Conservation (phyloP, 352 stramenopile genomes). For the Phytophthora citrophthora region DNA sequence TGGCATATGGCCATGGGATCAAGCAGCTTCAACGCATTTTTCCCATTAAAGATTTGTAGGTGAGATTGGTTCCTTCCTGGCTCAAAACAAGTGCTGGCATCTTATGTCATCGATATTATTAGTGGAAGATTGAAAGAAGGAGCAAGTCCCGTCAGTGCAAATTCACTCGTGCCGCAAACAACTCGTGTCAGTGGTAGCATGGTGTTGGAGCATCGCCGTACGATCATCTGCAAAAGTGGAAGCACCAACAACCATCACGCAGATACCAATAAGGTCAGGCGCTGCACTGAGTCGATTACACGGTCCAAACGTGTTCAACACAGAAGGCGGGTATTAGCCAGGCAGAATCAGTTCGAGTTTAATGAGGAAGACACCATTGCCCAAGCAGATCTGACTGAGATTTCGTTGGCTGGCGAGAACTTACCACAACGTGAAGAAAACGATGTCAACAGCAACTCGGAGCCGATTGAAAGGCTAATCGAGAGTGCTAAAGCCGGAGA, state of each 20-base stretch:
- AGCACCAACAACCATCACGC: conserved; percentile 6
- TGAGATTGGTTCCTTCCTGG: conserved; percentile 3
- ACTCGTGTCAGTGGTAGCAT: conserved; percentile 6
- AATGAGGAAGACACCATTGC: conserved; percentile 26
- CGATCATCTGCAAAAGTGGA: conserved; percentile 36
- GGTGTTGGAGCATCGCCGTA: conserved; percentile 34
- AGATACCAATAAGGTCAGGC: conserved; percentile 10
- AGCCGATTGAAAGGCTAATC: conserved; percentile 67
- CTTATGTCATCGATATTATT: conserved; percentile 37
- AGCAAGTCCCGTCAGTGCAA: conserved; percentile 7
- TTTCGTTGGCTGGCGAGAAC: conserved; percentile 46
- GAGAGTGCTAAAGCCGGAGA: conserved; percentile 72
- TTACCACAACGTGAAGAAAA: conserved; percentile 4
- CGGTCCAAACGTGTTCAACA: conserved; percentile 30
- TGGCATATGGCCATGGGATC: conserved; percentile 13
- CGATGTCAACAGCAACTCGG: conserved; percentile 29
- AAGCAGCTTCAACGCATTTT: conserved; percentile 16
- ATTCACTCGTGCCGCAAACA: conserved; percentile 4
- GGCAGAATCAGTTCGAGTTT: conserved; percentile 25
- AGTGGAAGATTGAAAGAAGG: neutral
- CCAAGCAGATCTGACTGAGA: conserved; percentile 60
- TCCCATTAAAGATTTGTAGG: conserved; percentile 13
- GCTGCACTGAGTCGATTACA: conserved; percentile 15
- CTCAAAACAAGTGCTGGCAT: conserved; percentile 3
- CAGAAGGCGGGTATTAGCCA: conserved; percentile 10